Evolutionary conservation across 345 rosid genomes (phyloP).

Genomic region (Cardamine chenopodiifolia): DNA sequence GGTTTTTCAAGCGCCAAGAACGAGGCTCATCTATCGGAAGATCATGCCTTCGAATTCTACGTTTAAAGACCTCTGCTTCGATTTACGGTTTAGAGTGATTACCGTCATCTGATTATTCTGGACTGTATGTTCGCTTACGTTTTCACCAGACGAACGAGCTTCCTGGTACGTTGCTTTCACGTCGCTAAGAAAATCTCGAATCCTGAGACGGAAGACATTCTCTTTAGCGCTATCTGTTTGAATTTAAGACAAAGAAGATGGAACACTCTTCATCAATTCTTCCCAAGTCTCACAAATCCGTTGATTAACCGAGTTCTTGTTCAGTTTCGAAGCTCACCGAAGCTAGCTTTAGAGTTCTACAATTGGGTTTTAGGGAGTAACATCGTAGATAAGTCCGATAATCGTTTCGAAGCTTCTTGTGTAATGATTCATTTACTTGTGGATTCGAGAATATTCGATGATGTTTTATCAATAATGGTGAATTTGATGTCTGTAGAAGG

Average conservation of each 20-base stretch:
- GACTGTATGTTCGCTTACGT: constrained; percentile 36
- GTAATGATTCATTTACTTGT: constrained; percentile 59
- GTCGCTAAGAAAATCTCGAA: constrained; percentile 46
- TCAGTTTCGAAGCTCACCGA: constrained; percentile 58
- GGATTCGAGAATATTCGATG: constrained; percentile 52
- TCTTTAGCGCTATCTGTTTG: constrained; percentile 57
- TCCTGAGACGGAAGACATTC: constrained; percentile 52
- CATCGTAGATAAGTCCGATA: constrained; percentile 30
- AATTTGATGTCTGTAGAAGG: constrained; percentile 49
- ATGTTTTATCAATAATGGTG: constrained; percentile 50
- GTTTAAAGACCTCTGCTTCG: not conserved
- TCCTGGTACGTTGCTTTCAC: constrained; percentile 50
- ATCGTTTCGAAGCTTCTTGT: constrained; percentile 50
- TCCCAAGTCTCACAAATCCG: constrained; percentile 48
- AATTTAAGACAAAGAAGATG: constrained; percentile 67
- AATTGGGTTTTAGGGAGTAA: constrained; percentile 43
- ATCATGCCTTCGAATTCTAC: constrained; percentile 17
- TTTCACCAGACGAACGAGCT: constrained; percentile 39
- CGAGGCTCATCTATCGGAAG: not conserved
- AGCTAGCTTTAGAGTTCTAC: constrained; percentile 64
- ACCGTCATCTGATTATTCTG: not conserved
- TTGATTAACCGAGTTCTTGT: constrained; percentile 52
- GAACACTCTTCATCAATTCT: constrained; percentile 53
- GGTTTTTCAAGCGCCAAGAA: not conserved
- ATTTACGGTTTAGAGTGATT: not conserved